Conservation (phyloP, 208 protist species). For the Trypanosoma avium region DNA sequence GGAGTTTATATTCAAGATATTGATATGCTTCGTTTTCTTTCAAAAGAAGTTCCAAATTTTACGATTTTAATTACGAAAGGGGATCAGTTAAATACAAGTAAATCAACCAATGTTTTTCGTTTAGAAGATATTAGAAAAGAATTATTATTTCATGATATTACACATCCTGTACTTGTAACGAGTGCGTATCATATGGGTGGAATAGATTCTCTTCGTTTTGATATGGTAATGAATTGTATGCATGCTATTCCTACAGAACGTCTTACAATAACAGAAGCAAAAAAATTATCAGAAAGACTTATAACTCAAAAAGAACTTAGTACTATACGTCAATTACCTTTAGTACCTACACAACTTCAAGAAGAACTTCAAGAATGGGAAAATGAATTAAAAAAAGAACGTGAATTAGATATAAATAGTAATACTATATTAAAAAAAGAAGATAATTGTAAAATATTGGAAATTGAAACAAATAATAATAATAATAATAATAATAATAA, state of each 20-base stretch:
- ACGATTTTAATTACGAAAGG: slow-evolving; percentile 90
- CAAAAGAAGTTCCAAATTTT: slow-evolving; percentile 84
- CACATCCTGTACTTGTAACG: slow-evolving; percentile 82
- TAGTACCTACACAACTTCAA: slow-evolving; percentile 68
- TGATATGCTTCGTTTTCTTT: slow-evolving; percentile 83
- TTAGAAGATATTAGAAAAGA: slow-evolving; percentile 79
- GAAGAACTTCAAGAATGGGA: slow-evolving; percentile 64
- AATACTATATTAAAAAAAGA: not conserved
- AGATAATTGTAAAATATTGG: not conserved
- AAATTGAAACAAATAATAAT: not conserved
- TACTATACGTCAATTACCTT: slow-evolving; percentile 62
- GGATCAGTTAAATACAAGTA: slow-evolving; percentile 57
- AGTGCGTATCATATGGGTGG: slow-evolving; percentile 87
- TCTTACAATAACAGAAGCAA: slow-evolving; percentile 78
- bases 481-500: not conserved
- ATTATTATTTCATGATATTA: slow-evolving; percentile 76
- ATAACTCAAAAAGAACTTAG: slow-evolving; percentile 74
- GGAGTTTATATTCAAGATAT: slow-evolving; percentile 86
- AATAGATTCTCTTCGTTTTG: slow-evolving; percentile 84
- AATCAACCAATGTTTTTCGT: slow-evolving; percentile 31
- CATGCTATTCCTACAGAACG: slow-evolving; percentile 80
- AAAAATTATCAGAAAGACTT: slow-evolving; percentile 68
- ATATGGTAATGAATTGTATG: slow-evolving; percentile 89
- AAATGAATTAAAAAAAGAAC: slow-evolving; percentile 34
- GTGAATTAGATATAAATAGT: not conserved